Evolutionary conservation across 805 yeast species (phyloP).

Genomic region (Lachancea waltii): DNA sequence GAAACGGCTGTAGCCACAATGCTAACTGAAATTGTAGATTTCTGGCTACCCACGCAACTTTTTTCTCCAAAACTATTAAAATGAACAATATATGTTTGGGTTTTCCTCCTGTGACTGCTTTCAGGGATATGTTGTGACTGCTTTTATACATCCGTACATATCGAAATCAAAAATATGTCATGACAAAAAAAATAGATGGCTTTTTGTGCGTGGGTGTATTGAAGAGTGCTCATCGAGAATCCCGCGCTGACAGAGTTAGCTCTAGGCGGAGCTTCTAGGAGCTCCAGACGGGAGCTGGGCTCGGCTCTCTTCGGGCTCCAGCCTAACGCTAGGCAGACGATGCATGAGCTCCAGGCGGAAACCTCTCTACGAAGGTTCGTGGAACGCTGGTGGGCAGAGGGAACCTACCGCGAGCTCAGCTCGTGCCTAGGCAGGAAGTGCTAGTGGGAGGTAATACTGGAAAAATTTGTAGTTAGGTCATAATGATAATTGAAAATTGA

Average conservation of each 20-base stretch:
- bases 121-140: background rate
- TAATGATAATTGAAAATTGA: background rate
- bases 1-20: background rate
- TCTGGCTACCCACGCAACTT: background rate
- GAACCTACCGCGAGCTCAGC: too few relatives aligned
- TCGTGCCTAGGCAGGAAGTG: background rate
- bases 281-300: too few relatives aligned
- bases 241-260: too few relatives aligned
- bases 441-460: background rate
- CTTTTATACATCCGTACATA: background rate
- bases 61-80: too few relatives aligned
- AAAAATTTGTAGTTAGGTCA: background rate
- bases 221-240: too few relatives aligned
- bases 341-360: background rate
- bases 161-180: background rate
- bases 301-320: background rate
- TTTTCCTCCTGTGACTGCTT: background rate
- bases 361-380: background rate
- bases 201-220: background rate
- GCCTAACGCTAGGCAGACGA: conserved; percentile 2
- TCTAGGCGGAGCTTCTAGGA: too few relatives aligned
- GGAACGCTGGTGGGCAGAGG: background rate
- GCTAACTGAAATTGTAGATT: too few relatives aligned
- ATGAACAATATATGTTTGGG: background rate
- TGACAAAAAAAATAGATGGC: background rate